These are phyloP conservation scores for Isabelozyma heimii DNA, from an alignment of 805 yeast species.

Conservation along the genomic window DNA sequence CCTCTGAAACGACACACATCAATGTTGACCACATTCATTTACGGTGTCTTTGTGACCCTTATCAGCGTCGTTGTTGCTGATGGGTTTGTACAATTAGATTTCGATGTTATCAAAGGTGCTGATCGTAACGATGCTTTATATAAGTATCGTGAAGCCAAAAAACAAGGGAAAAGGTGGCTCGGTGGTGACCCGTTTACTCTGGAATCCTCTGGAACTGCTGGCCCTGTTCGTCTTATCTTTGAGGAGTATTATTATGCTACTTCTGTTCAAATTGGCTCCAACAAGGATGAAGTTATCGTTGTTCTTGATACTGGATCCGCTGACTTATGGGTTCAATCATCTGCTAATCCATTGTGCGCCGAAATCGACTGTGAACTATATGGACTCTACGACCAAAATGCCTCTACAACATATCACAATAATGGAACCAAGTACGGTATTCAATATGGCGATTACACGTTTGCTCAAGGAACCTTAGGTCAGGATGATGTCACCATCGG, in stretches of 20 bases:
- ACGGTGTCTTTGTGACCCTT: not conserved
- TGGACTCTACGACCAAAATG: constrained; percentile 35
- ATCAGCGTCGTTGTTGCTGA: constrained; percentile 9
- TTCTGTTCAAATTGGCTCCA: constrained; percentile 17
- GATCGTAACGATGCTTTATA: constrained; percentile 15
- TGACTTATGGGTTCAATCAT: constrained; percentile 25
- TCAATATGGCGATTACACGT: constrained; percentile 47
- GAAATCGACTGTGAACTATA: constrained; percentile 24
- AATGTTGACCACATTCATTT: not conserved
- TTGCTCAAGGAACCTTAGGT: constrained; percentile 24
- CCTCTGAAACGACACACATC: not conserved
- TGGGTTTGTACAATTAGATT: constrained; percentile 20
- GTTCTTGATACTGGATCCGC: constrained; percentile 34
- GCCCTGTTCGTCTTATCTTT: constrained; percentile 4
- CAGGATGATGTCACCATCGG: constrained; percentile 4
- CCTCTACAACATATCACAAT: constrained; percentile 28
- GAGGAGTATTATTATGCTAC: constrained; percentile 14
- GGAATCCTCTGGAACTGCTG: constrained; percentile 4
- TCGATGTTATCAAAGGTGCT: constrained; percentile 21
- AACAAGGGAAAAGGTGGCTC: constrained; percentile 1
- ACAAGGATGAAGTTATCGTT: constrained; percentile 15
- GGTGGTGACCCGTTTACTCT: not conserved
- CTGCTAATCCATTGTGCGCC: constrained; percentile 18
- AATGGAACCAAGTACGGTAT: constrained; percentile 34
- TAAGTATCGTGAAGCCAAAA: constrained; percentile 1